phyloP scores from a whole-genome alignment of 2,329 filamentous ascomycete species.

The Xylariaceae sp. region DNA sequence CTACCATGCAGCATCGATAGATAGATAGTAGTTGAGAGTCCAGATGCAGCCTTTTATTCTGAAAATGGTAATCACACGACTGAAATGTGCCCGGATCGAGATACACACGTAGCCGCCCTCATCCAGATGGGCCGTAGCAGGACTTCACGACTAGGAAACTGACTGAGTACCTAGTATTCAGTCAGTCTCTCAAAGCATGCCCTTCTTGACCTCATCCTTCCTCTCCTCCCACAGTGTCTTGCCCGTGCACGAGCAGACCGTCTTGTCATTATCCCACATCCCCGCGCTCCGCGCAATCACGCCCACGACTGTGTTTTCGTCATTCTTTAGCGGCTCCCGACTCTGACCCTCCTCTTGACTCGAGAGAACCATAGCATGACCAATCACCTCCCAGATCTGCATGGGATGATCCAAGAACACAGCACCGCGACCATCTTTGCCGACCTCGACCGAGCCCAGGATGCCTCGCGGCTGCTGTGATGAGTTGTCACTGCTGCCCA shows the following conservation, averaged over 20 bases:
- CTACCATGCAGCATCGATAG: conserved; percentile 3
- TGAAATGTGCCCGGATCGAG: background rate
- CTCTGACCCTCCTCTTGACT: conserved; percentile 55
- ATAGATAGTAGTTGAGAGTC: background rate
- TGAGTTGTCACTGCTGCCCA: conserved; percentile 40
- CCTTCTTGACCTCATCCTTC: conserved; percentile 79
- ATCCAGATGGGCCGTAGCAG: background rate
- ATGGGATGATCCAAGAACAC: conserved; percentile 77
- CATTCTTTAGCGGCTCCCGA: conserved; percentile 55
- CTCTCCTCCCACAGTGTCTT: conserved; percentile 99
- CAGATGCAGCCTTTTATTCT: conserved; percentile 1
- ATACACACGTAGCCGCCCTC: background rate
- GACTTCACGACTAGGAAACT: too few species aligned
- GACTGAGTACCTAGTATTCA: too few species aligned
- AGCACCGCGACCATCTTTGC: conserved; percentile 67
- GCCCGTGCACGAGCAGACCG: conserved; percentile 92
- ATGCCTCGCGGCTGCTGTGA: conserved; percentile 41
- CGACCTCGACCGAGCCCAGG: conserved; percentile 72
- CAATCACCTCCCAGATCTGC: conserved; percentile 94
- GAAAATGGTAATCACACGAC: conserved; percentile 1
- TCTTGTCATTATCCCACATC: conserved; percentile 99
- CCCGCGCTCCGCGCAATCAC: conserved; percentile 93
- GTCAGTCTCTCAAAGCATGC: conserved; percentile 78
- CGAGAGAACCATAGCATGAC: conserved; percentile 83
- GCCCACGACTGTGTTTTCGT: conserved; percentile 80